A percentile compares a stretch with the other conserved stretches of the same genome.
Conservation (phyloP, 2,329 filamentous ascomycete species). For the Alternaria gaisen region DNA sequence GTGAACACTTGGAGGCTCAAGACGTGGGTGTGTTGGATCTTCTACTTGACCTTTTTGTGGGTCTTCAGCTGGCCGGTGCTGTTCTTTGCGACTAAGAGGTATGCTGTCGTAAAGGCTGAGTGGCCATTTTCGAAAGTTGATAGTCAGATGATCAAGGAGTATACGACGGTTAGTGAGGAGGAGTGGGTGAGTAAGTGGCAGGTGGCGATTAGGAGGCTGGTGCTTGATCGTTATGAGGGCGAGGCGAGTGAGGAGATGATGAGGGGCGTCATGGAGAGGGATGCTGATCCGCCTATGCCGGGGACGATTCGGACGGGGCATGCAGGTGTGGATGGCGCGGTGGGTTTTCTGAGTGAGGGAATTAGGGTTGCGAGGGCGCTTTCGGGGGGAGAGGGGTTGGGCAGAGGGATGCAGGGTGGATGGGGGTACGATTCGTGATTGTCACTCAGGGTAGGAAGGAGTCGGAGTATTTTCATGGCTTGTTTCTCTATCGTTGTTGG, state of each 20-base stretch:
- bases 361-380: slow-evolving; percentile 45
- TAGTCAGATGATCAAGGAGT: slow-evolving; percentile 53
- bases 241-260: slow-evolving; percentile 60
- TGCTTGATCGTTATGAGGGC: slow-evolving; percentile 65
- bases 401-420: slow-evolving; percentile 35
- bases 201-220: slow-evolving; percentile 66
- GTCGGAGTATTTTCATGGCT: background rate
- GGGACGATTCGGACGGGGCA: slow-evolving; percentile 41
- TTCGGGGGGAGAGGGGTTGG: slow-evolving; percentile 22
- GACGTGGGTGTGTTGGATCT: slow-evolving; percentile 70
- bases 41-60: slow-evolving; percentile 73
- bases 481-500: background rate
- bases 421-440: slow-evolving; percentile 46
- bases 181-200: slow-evolving; percentile 72
- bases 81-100: slow-evolving; percentile 72
- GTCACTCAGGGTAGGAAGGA: background rate
- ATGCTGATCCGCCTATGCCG: slow-evolving; percentile 57
- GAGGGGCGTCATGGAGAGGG: slow-evolving; percentile 38
- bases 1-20: slow-evolving; percentile 72
- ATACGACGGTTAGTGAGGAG: slow-evolving; percentile 59
- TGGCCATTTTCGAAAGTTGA: slow-evolving; percentile 64
- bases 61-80: slow-evolving; percentile 76
- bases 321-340: slow-evolving; percentile 41
- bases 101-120: slow-evolving; percentile 68
- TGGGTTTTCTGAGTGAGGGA: slow-evolving; percentile 46